Evolutionary conservation across 2,329 filamentous ascomycete genomes (phyloP), one percentile per base, ranked within the genome.

Genomic region (Neocucurbitaria cava): DNA sequence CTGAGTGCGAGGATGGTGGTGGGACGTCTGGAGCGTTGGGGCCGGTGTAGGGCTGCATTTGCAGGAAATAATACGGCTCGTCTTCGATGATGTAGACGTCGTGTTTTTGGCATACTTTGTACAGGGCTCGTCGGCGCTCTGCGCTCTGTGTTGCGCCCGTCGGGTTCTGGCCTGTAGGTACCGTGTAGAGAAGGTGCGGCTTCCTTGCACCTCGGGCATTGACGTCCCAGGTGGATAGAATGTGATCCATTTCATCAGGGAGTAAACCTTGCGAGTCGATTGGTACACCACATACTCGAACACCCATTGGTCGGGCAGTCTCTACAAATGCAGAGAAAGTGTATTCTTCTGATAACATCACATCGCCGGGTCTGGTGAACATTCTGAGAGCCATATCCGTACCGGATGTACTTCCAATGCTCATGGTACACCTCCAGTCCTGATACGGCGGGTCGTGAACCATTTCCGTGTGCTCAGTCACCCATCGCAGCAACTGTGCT

Each of bases 381-480:
- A 97, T 89, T 48, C 95, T 87, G 40, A 96, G 80, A 1, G 89
- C 83, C 76, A 94, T 89, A 69, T 98, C 95, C 62, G 96, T 84
- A 0, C 91, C 89, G 21, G 87, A 91, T 0, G 95, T 98, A 76
- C 88, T 95, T 48, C 94, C 95, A 36, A 94, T 85, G 2, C 88
- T 93, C 79, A 97, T 83, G 49, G 87, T 88, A 67, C 91, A 91
- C 61, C 86, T 83, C 95, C 95, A 99, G 78, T 99, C 93, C 17
- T 88, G 84, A 73, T 98, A 98, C 0, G 91, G 91, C 15, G 94
- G 93, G 57, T 86, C 83, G 76, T 92, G 91, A 15, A 96, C 87
- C 51, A 98, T 86, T 78, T 99, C 94, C 0, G 93, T 96, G 77
- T 98, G 95, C 80, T 99, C 95, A 0, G 93, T 96, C 46, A 98